Conservation (phyloP, 441 rosid genomes). For the Adansonia gregorii region DNA sequence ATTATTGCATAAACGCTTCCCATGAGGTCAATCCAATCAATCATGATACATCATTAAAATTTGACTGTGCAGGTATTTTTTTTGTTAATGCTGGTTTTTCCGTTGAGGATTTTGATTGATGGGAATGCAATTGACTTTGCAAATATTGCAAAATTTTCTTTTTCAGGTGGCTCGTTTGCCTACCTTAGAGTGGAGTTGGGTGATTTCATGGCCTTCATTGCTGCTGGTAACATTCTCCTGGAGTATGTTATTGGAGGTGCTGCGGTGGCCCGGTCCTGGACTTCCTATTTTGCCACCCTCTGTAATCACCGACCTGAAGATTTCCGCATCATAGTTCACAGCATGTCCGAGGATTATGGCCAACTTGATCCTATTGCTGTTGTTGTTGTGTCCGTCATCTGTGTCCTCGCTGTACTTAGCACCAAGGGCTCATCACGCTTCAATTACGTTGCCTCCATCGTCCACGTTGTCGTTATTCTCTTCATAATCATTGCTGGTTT, state of each 20-base stretch:
- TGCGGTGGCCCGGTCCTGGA: constrained; percentile 86
- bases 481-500: constrained; percentile 73
- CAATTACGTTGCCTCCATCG: constrained; percentile 66
- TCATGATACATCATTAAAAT: neutral
- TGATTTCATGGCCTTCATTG: constrained; percentile 80
- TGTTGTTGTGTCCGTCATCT: constrained; percentile 42
- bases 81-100: neutral
- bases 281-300: constrained; percentile 85
- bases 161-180: constrained; percentile 56
- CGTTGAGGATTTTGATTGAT: neutral
- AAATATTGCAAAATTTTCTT: neutral
- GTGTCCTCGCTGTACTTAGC: constrained; percentile 65
- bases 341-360: constrained; percentile 53
- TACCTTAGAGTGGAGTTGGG: constrained; percentile 84
- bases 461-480: constrained; percentile 58
- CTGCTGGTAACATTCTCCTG: constrained; percentile 79
- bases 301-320: constrained; percentile 62
- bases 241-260: constrained; percentile 76
- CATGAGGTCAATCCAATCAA: neutral
- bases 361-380: constrained; percentile 79
- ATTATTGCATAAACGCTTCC: neutral
- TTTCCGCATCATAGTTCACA: constrained; percentile 55
- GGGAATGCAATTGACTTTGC: neutral
- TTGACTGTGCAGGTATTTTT: neutral
- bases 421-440: constrained; percentile 77